phyloP scores from a whole-genome alignment of 345 rosid species.

The Arabis alpina region DNA sequence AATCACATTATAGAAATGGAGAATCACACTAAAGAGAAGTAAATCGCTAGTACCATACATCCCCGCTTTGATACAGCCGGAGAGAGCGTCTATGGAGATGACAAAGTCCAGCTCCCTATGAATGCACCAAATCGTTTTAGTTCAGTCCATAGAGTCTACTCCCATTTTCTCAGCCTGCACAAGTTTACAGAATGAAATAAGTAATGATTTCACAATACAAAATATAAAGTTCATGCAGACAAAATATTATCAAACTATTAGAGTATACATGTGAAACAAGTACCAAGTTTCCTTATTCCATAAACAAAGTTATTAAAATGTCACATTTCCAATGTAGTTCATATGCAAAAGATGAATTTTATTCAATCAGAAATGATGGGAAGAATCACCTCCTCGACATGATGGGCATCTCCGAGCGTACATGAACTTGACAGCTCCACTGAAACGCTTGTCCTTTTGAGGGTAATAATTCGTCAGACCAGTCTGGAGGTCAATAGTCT shows the following conservation, averaged over 20 bases:
- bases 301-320: not conserved
- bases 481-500: conserved; percentile 81
- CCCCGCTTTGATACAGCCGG: too few species aligned
- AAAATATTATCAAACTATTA: not conserved
- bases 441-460: conserved; percentile 88
- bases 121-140: too few species aligned
- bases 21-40: too few species aligned
- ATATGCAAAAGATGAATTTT: too few species aligned
- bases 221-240: not conserved
- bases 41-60: too few species aligned
- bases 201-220: not conserved
- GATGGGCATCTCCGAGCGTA: conserved; percentile 91
- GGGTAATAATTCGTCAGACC: conserved; percentile 84
- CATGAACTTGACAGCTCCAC: conserved; percentile 81
- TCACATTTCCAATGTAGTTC: not conserved
- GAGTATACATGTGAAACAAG: not conserved
- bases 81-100: too few species aligned
- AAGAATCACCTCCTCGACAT: conserved; percentile 71
- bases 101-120: too few species aligned
- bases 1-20: too few species aligned
- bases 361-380: not conserved
- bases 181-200: not conserved
- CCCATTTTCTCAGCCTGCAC: conserved; percentile 63
- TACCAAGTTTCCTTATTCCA: not conserved
- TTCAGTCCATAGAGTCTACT: conserved; percentile 43